Percentiles rank a stretch among this genome's conserved stretches.
Conservation (phyloP, 805 yeast genomes). For the Candida bentonensis region DNA sequence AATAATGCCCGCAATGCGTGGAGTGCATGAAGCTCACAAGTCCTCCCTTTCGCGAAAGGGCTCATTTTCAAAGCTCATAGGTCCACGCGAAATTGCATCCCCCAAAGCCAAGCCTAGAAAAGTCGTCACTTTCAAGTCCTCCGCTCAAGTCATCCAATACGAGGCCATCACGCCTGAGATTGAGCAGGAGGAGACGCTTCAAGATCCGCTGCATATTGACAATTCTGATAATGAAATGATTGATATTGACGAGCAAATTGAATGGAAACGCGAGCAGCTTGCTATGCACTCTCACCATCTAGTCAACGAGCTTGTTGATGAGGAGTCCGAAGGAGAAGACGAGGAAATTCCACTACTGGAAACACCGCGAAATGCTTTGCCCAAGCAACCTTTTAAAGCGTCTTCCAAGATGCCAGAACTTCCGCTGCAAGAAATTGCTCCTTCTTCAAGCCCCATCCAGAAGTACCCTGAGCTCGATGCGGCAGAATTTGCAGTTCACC, state of each 20-base stretch:
- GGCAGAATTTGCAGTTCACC: too few relatives aligned
- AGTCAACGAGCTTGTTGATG: background rate
- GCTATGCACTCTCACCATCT: background rate
- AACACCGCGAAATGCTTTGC: too few relatives aligned
- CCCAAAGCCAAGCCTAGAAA: conserved; percentile 8
- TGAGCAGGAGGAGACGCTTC: background rate
- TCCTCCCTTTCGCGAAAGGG: conserved; percentile 10
- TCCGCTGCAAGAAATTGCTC: too few relatives aligned
- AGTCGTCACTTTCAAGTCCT: conserved; percentile 12
- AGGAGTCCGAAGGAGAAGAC: background rate
- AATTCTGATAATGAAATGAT: background rate
- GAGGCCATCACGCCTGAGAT: conserved; percentile 14
- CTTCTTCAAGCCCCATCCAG: background rate
- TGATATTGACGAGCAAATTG: background rate
- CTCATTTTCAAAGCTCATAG: conserved; percentile 7
- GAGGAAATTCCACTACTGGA: too few relatives aligned
- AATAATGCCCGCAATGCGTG: background rate
- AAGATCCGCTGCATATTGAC: background rate
- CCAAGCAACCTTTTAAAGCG: too few relatives aligned
- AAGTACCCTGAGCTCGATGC: background rate
- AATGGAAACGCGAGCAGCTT: background rate
- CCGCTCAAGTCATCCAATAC: conserved; percentile 14
- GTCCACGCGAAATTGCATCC: conserved; percentile 7
- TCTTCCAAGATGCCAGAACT: too few relatives aligned
- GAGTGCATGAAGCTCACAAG: conserved; percentile 2